phyloP scores from a whole-genome alignment of 2,329 filamentous ascomycete species.

The Cercospora nicotianae region DNA sequence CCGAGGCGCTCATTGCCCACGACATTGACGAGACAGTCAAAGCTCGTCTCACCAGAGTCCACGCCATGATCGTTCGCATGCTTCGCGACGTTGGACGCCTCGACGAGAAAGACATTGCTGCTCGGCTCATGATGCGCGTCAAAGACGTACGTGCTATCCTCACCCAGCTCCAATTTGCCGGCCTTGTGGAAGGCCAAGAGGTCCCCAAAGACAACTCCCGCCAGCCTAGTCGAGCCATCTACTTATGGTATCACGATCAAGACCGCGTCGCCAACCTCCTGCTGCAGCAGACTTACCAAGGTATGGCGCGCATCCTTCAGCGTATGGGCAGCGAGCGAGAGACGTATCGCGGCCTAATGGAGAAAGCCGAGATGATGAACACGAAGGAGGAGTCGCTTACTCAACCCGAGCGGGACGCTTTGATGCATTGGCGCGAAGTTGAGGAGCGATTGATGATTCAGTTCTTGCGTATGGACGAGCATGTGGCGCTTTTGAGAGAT shows the following conservation, averaged over 20 bases:
- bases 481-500: constrained; percentile 71
- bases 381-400: constrained; percentile 79
- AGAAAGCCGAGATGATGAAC: constrained; percentile 81
- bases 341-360: constrained; percentile 69
- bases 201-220: constrained; percentile 84
- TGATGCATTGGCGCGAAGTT: constrained; percentile 62
- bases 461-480: constrained; percentile 76
- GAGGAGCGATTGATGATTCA: constrained; percentile 75
- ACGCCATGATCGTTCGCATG: constrained; percentile 80
- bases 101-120: constrained; percentile 87
- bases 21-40: constrained; percentile 82
- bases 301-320: constrained; percentile 82
- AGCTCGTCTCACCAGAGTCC: constrained; percentile 71
- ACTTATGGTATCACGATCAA: constrained; percentile 87
- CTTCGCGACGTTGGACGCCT: constrained; percentile 84
- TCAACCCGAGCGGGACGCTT: constrained; percentile 67
- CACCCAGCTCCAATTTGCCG: constrained; percentile 79
- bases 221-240: constrained; percentile 79
- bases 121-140: constrained; percentile 78
- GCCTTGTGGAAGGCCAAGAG: constrained; percentile 89
- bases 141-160: constrained; percentile 82
- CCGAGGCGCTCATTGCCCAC: constrained; percentile 67
- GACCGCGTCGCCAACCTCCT: constrained; percentile 69
- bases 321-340: constrained; percentile 74
- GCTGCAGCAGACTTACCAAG: constrained; percentile 81